Base-by-base conservation (phyloP, 225 moss, liverwort and hornwort genomes). In the Lunularia cruciata region DNA sequence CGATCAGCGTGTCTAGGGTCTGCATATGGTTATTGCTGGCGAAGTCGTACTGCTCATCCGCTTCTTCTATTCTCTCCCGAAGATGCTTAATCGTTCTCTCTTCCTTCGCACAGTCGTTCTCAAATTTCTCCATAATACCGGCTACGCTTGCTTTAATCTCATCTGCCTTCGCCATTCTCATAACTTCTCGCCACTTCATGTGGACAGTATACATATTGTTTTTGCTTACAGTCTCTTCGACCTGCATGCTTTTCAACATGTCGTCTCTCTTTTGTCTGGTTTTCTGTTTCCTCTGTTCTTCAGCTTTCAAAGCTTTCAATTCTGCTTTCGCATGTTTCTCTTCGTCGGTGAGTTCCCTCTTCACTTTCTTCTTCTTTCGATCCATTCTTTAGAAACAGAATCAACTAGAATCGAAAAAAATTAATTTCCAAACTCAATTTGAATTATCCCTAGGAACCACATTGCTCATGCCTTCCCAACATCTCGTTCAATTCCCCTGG, bases 141-240 rank as follows among this genome's bases (percentile, higher is more conserved):
- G 51, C 54, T 5, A 87, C 76, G 31, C 75, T 77, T 43, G 43
- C 39, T 22, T 66, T 73, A 56, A 88, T 67, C 10, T 81, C 77
- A 27, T 84, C 32, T 9, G 79, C 48, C 0, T 85, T 90, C 1
- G 72, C 81, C 28, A 22, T 48, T 47, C 95, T 89, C 92, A 95
- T 86, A 0, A 88, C 57, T 57, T 37, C 73, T 38, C 92, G 77
- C 95, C 92, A 95, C 2, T 90, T 77, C 75, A 70, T 78, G 51
- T 95, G 92, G 30, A 95, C 88, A 48, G 79, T 83, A 34, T 84
- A 51, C 85, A 90, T 89, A 42, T 86, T 95, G 36, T 69, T 81
- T 51, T 65, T 71, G 65, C 81, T 90, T 23, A 81, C 69, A 42
- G 76, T 80, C 32, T 86, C 83, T 53, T 95, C 95, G 3, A 77